Evolutionary conservation across 2,329 filamentous ascomycete genomes (phyloP).

Genomic region (Penicillium sp.): DNA sequence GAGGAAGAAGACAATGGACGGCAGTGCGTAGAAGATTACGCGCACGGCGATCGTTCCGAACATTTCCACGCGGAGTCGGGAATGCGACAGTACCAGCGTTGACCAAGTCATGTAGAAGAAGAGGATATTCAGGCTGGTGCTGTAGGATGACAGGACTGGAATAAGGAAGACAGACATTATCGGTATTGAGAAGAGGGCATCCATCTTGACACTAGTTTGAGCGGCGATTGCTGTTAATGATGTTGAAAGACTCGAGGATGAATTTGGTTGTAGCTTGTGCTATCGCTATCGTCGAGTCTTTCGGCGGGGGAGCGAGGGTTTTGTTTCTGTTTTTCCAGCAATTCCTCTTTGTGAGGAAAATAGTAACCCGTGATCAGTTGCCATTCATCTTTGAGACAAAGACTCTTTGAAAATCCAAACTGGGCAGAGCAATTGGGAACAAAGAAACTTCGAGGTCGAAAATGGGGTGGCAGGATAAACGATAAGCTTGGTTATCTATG

Average conservation of each 20-base stretch:
- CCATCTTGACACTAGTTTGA: constrained; percentile 44
- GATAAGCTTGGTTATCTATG: constrained; percentile 16
- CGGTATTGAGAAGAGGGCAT: constrained; percentile 48
- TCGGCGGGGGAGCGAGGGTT: not conserved
- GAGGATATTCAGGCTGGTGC: constrained; percentile 76
- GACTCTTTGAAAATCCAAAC: not conserved
- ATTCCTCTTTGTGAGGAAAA: not conserved
- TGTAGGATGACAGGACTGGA: constrained; percentile 61
- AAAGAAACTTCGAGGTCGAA: constrained; percentile 7
- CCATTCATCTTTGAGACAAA: not conserved
- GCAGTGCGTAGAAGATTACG: constrained; percentile 68
- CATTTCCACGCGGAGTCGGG: constrained; percentile 72
- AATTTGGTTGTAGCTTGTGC: constrained; percentile 1
- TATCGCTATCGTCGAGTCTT: constrained; percentile 3
- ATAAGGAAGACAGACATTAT: constrained; percentile 31
- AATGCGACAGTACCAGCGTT: constrained; percentile 75
- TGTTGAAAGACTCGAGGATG: not conserved
- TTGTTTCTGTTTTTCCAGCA: not conserved
- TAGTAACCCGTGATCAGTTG: not conserved
- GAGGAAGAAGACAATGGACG: constrained; percentile 68
- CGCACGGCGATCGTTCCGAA: constrained; percentile 68
- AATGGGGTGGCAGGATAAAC: constrained; percentile 18
- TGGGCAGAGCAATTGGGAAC: not conserved
- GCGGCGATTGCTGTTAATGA: not conserved
- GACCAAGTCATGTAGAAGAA: constrained; percentile 93